Percentiles rank a stretch among this genome's conserved stretches.
These are phyloP conservation scores for Diplodia corticola DNA, from an alignment of 2,329 filamentous ascomycete genomes.

Conservation along the genomic window DNA sequence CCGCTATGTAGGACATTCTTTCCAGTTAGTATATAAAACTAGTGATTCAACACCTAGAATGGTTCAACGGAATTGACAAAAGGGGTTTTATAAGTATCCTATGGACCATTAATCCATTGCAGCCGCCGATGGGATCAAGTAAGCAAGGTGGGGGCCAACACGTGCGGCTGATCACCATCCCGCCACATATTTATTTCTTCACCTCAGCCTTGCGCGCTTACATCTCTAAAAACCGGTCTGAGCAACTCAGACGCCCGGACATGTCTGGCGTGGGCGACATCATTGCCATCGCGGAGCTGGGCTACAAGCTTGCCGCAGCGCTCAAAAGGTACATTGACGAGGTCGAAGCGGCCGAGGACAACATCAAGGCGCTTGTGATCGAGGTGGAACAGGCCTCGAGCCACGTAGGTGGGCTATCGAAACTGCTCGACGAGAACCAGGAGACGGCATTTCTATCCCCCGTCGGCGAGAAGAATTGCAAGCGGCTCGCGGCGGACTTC, in stretches of 20 bases:
- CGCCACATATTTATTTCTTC: background rate
- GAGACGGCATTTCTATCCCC: background rate
- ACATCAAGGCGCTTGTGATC: slow-evolving; percentile 1
- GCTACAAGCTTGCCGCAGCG: slow-evolving; percentile 7
- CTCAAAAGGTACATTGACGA: slow-evolving; percentile 8
- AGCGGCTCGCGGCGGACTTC: background rate
- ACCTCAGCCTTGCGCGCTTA: background rate
- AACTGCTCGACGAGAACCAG: background rate
- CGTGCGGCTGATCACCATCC: background rate
- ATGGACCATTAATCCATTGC: too few relatives aligned
- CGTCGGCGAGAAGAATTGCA: background rate
- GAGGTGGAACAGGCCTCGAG: slow-evolving; percentile 1
- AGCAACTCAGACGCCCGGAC: background rate
- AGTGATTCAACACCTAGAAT: too few relatives aligned
- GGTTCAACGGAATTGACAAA: too few relatives aligned
- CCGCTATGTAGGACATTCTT: too few relatives aligned
- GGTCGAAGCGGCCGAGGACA: background rate
- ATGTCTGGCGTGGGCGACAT: slow-evolving; percentile 7
- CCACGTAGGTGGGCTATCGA: background rate
- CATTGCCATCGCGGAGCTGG: slow-evolving; percentile 2
- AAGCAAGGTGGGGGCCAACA: background rate
- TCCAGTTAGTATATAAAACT: too few relatives aligned
- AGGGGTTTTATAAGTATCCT: too few relatives aligned
- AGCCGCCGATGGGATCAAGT: too few relatives aligned
- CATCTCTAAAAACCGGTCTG: too few relatives aligned